Evolutionary conservation across 116 monocot genomes (phyloP), one percentile per base, ranked within the genome.

Genomic region (Posidonia oceanica): DNA sequence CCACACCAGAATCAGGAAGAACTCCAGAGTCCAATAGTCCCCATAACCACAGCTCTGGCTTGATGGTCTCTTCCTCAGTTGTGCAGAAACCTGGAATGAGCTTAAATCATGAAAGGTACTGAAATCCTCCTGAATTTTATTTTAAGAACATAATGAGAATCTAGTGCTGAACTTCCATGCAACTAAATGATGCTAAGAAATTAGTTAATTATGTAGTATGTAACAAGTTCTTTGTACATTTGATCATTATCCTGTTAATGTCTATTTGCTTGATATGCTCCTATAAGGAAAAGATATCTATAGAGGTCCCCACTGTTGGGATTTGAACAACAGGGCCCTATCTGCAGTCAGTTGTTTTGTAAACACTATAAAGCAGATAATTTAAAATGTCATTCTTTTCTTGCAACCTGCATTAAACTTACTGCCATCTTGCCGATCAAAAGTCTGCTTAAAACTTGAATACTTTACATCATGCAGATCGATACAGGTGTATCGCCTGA

Each of bases 21-120:
- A 75, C 60, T 61, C 62, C 41, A 36, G 83, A 79, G 29, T 68
- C 71, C 64, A 56, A 14, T 21, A 65, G 18, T 65, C 44, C 83
- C 54, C 76, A 78, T 54, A 72, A 15, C 64, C 78, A 78, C 54
- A 69, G 18, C 12, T 73, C 68, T 54, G 20, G 53, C 5, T 22
- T 66, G 4, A 11, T 55, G n/a, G 60, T 59, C 59, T 51, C 59
- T 56, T 37, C 74, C 64, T 71, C 82, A 59, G 62, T 36, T 2
- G 39, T 42, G 3, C 78, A 79, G 60, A 80, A 64, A 51, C 37
- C 74, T 36, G 36, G 38, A 12, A 64, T 16, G 5, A 69, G 69
- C 67, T 69, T 61, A 51, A 85, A 69, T 60, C 39, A 41, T 59
- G 80, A 75, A 65, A 80, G 84, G 86, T 90, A 90, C 4, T 15